Evolutionary conservation across 179 eudicot genomes (phyloP).

Genomic region (Gypsophila paniculata): DNA sequence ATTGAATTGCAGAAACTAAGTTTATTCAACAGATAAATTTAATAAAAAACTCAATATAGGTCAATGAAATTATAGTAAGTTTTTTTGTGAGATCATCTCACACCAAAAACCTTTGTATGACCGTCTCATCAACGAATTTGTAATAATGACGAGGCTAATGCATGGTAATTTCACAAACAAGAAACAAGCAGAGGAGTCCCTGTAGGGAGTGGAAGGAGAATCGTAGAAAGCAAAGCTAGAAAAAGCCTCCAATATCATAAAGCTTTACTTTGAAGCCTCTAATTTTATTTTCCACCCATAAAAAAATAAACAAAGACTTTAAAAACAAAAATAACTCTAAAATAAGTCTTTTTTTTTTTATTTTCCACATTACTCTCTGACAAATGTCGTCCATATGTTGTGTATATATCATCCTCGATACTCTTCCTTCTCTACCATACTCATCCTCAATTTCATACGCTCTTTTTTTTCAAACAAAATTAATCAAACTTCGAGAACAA

Average conservation of each 20-base stretch:
- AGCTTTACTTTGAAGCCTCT: conserved; percentile 32
- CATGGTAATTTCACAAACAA: conserved; percentile 17
- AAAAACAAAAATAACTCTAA: too few species aligned
- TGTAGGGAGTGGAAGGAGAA: conserved; percentile 30
- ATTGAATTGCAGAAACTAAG: too few species aligned
- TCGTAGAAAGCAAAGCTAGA: conserved; percentile 32
- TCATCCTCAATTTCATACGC: conserved; percentile 10
- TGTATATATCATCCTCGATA: conserved; percentile 5
- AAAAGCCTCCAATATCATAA: conserved; percentile 29
- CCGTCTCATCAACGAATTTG: too few species aligned
- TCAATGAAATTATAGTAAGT: too few species aligned
- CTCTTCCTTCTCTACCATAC: not conserved
- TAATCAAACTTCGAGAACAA: conserved; percentile 13
- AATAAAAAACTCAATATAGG: too few species aligned
- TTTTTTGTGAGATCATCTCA: too few species aligned
- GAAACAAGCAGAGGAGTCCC: conserved; percentile 2
- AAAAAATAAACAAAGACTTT: too few species aligned
- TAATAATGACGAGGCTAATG: not conserved
- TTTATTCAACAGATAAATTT: too few species aligned
- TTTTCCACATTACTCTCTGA: conserved; percentile 21
- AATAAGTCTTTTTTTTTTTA: too few species aligned
- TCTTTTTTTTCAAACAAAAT: conserved; percentile 5
- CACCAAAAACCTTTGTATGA: too few species aligned
- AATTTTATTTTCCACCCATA: not conserved
- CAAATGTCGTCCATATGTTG: conserved; percentile 22